Conservation (phyloP, 805 yeast species). For the Gaillardinia entomophila region DNA sequence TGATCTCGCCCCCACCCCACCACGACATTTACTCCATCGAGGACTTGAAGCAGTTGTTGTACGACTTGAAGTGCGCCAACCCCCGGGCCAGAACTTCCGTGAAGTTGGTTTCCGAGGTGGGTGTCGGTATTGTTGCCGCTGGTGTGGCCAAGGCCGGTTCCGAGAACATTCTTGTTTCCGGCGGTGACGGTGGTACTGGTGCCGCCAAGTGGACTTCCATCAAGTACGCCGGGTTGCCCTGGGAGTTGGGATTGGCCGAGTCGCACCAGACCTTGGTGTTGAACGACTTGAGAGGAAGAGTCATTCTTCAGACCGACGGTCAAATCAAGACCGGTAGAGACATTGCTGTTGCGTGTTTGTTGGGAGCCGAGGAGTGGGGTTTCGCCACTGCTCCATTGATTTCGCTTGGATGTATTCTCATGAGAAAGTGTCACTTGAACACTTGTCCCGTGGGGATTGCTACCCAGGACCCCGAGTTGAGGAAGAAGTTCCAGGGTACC, state of each 20-base stretch:
- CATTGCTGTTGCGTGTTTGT: slow-evolving; percentile 89
- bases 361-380: slow-evolving; percentile 99
- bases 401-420: slow-evolving; percentile 96
- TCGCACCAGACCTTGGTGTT: slow-evolving; percentile 95
- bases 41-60: slow-evolving; percentile 93
- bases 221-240: slow-evolving; percentile 95
- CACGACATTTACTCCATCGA: slow-evolving; percentile 98
- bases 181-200: slow-evolving; percentile 99
- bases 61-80: slow-evolving; percentile 93
- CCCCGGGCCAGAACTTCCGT: slow-evolving; percentile 97
- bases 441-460: slow-evolving; percentile 99
- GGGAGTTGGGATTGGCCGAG: slow-evolving; percentile 98
- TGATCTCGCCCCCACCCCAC: slow-evolving; percentile 98
- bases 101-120: slow-evolving; percentile 94
- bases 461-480: slow-evolving; percentile 91
- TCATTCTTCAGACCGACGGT: slow-evolving; percentile 96
- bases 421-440: slow-evolving; percentile 90
- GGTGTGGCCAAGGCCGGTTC: slow-evolving; percentile 99
- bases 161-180: slow-evolving; percentile 90
- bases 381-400: slow-evolving; percentile 96
- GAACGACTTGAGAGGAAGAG: slow-evolving; percentile 94
- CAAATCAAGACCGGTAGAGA: slow-evolving; percentile 96
- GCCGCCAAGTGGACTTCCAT: slow-evolving; percentile 97
- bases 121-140: slow-evolving; percentile 98
- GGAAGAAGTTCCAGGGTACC: slow-evolving; percentile 90